These are phyloP conservation scores for Cenchrus purpureus DNA, from an alignment of 176 grass and related monocot genomes.

Conservation along the genomic window DNA sequence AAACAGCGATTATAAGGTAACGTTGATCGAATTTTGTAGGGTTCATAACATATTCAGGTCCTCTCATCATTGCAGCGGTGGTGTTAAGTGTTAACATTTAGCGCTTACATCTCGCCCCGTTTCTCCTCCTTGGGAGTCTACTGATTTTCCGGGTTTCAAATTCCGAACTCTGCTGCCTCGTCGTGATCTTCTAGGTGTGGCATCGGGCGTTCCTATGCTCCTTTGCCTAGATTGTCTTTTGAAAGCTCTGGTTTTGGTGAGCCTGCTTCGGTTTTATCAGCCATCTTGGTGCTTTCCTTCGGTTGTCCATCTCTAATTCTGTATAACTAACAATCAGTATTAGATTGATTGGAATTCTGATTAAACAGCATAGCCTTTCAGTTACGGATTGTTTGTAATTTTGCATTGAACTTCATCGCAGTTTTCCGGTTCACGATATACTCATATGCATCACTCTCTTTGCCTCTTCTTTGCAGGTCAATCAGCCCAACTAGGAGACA, in stretches of 20 bases:
- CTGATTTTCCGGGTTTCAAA: background rate
- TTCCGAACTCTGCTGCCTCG: background rate
- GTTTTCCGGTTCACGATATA: too few relatives aligned
- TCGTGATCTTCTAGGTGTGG: conserved; percentile 11
- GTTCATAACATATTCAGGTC: background rate
- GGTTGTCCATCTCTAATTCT: background rate
- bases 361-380: background rate
- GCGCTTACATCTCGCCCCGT: background rate
- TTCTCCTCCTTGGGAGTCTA: too few relatives aligned
- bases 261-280: conserved; percentile 4
- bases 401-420: background rate
- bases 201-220: background rate
- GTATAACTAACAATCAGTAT: background rate
- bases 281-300: background rate
- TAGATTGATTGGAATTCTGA: background rate
- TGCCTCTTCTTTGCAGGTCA: conserved; percentile 13
- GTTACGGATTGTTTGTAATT: background rate
- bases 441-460: background rate
- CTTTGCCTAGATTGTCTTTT: background rate
- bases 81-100: background rate
- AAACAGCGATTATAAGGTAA: conserved; percentile 97
- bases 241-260: conserved; percentile 9
- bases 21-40: background rate
- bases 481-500: background rate
- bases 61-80: background rate